Evolutionary conservation across 352 stramenopile genomes (phyloP).

Genomic region (Plasmopara viticola): DNA sequence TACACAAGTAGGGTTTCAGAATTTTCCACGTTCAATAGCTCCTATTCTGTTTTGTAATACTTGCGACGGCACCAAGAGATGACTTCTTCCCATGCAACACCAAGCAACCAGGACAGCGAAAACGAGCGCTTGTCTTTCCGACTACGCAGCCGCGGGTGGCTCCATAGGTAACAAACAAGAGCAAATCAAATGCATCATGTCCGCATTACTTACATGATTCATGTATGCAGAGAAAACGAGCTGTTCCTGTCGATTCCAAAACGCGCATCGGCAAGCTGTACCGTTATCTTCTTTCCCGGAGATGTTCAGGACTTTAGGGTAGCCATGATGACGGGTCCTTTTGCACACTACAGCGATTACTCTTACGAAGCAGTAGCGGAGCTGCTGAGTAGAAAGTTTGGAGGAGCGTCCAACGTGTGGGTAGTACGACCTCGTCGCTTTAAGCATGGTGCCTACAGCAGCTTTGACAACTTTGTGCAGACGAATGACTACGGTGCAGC

Average conservation of each 20-base stretch:
- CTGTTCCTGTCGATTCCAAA: conserved; percentile 34
- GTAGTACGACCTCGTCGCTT: conserved; percentile 42
- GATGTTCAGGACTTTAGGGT: conserved; percentile 54
- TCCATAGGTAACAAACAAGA: conserved; percentile 18
- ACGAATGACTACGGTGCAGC: conserved; percentile 52
- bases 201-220: neutral
- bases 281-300: conserved; percentile 67
- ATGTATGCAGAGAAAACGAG: conserved; percentile 36
- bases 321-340: conserved; percentile 32
- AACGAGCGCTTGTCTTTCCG: conserved; percentile 16
- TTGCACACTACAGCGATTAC: conserved; percentile 43
- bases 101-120: conserved; percentile 19
- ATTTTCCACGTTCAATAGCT: no score
- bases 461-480: conserved; percentile 56
- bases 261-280: conserved; percentile 17
- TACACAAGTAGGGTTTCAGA: no score
- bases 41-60: no score
- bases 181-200: conserved; percentile 4
- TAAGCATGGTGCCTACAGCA: conserved; percentile 43
- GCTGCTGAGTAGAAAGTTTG: conserved; percentile 49
- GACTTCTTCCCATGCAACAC: neutral
- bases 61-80: conserved; percentile 13
- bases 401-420: conserved; percentile 46
- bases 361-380: conserved; percentile 44
- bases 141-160: conserved; percentile 25